Evolutionary conservation across 169 alveolate species (phyloP).

Genomic region (Fabrea salina): DNA sequence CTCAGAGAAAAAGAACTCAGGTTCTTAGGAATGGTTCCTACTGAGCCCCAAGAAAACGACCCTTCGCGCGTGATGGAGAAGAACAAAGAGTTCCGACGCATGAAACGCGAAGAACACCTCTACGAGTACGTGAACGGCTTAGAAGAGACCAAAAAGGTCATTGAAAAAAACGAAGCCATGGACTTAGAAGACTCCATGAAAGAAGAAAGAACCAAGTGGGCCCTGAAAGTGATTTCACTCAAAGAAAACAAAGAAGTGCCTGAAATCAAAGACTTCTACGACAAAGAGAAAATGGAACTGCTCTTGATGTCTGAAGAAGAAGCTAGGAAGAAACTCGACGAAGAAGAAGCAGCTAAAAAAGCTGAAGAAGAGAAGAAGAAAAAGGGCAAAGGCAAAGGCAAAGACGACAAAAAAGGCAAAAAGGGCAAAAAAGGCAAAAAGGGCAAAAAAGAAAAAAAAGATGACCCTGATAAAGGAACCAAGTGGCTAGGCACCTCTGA

Average conservation of each 20-base stretch:
- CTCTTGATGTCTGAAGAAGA: conserved; percentile 59
- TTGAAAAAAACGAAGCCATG: conserved; percentile 76
- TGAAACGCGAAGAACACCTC: conserved; percentile 61
- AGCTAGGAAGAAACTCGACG: conserved; percentile 38
- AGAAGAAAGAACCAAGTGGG: conserved; percentile 80
- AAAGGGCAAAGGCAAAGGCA: conserved; percentile 50
- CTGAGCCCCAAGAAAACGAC: conserved; percentile 35
- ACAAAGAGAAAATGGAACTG: conserved; percentile 27
- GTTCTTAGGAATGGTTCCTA: conserved; percentile 74
- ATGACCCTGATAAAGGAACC: conserved; percentile 41
- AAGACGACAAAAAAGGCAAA: conserved; percentile 48
- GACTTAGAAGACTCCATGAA: conserved; percentile 75
- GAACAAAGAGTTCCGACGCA: conserved; percentile 46
- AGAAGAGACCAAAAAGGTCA: conserved; percentile 60
- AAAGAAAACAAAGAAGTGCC: conserved; percentile 59
- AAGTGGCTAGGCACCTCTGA: conserved; percentile 65
- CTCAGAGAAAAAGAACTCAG: conserved; percentile 72
- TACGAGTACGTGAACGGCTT: conserved; percentile 61
- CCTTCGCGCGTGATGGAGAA: conserved; percentile 40
- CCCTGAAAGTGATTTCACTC: conserved; percentile 53
- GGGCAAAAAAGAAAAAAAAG: conserved; percentile 55
- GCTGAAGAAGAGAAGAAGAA: conserved; percentile 42
- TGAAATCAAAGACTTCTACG: conserved; percentile 57
- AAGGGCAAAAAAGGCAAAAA: conserved; percentile 50
- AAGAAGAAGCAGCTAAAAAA: conserved; percentile 49